Base-by-base conservation (phyloP, 164 flowering plant genomes). In the Tinospora cordifolia region DNA sequence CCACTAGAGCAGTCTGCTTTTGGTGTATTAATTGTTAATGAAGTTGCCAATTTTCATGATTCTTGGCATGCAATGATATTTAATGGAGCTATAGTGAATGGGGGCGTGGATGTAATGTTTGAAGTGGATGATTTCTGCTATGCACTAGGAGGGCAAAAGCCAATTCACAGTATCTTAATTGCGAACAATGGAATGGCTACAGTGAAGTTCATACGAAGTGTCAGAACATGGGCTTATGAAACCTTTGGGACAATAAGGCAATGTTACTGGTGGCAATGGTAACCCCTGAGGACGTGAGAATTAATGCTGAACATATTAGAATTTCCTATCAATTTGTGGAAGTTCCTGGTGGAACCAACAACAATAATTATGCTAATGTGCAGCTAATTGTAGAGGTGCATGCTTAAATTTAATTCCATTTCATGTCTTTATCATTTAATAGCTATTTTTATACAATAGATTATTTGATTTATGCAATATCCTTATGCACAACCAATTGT, bases 131-230 rank as follows among this genome's bases (percentile, higher is more conserved):
- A 87, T 25, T 95, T 91, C 79, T 95, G 99, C 80, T 60, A 22
- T 39, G 89, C 97, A 67, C 93, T 95, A 65, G 95, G 91, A 1
- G 99, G 99, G 65, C 84, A 86, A 63, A 82, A 63, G 77, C 95
- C 99, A 41, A 91, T 95, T 49, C 96, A 88, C 71, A 95, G 97
- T 72, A 92, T 95, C 72, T 87, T 95, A 71, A 87, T 95, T 71
- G 93, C 98, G 24, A 95, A 95, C 86, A 95, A 95, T 87, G 99
- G 99, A 79, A 95, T 95, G 99, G 99, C 98, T 14, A 98, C 99
- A 27, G 99, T 95, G 63, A 95, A 95, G 78, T 95, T 95, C 78
- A 95, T 95, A 70, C 86, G 98, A 25, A 95, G 99, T 76, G 75
- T 95, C 74, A 82, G 99, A 72, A 85, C 96, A 64, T 95, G 99